phyloP scores from a whole-genome alignment of 2,329 filamentous ascomycete species.

The Calycina marina region DNA sequence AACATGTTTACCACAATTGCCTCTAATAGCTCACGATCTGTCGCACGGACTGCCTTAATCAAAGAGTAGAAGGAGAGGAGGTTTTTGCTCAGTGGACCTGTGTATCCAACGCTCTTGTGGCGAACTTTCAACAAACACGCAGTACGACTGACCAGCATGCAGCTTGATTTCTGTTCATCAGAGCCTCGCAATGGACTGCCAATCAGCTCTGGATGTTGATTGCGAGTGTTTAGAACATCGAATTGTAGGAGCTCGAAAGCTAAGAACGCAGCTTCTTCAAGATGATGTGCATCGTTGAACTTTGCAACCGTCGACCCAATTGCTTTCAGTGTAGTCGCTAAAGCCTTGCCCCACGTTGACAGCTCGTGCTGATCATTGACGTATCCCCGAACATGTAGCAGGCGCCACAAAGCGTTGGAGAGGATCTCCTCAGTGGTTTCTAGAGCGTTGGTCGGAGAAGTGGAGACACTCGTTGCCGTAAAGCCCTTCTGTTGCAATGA shows the following conservation, averaged over 20 bases:
- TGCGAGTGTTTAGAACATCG: constrained; percentile 59
- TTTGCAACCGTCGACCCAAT: constrained; percentile 37
- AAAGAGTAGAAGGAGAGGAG: constrained; percentile 77
- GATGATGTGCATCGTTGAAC: constrained; percentile 27
- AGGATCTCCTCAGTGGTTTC: constrained; percentile 55
- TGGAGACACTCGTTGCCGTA: constrained; percentile 49
- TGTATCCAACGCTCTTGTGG: constrained; percentile 80
- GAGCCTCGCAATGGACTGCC: constrained; percentile 39
- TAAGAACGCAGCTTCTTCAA: constrained; percentile 68
- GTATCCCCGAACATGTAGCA: constrained; percentile 80
- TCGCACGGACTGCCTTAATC: constrained; percentile 62
- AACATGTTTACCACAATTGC: constrained; percentile 69
- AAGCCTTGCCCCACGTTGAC: constrained; percentile 69
- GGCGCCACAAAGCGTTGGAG: constrained; percentile 70
- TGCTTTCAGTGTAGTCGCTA: constrained; percentile 53
- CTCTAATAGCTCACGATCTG: constrained; percentile 72
- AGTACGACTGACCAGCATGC: constrained; percentile 73
- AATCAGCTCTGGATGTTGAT: constrained; percentile 38
- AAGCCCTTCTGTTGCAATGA: constrained; percentile 58
- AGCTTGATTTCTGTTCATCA: constrained; percentile 63
- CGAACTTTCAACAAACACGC: constrained; percentile 70
- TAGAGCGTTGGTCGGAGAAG: constrained; percentile 23
- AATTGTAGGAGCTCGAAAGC: constrained; percentile 76
- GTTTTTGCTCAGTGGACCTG: constrained; percentile 82
- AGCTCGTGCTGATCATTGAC: constrained; percentile 65